Evolutionary conservation across 495 filamentous ascomycete species (phyloP), one percentile per base, ranked within the genome.

Genomic region (Aspergillus campestris): DNA sequence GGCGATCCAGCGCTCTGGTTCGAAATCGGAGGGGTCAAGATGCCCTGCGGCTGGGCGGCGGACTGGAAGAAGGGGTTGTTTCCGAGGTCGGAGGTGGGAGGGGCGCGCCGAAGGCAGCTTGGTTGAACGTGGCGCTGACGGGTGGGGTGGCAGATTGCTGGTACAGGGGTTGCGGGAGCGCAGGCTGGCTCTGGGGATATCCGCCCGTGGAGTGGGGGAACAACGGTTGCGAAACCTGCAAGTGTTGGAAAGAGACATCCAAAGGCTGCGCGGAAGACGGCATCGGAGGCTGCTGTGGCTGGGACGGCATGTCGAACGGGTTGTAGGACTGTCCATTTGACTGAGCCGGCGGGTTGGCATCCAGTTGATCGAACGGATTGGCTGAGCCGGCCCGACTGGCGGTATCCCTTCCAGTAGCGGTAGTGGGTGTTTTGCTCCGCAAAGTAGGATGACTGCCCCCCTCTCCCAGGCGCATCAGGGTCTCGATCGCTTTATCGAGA

Each of bases 131-230:
- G 31, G 78, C 67, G n/a, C 79, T 71, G 13, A 80, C 66, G 9
- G 77, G 79, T 12, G 79, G 80, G 3, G 77, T 80, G 56, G 77
- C 78, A 35, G 78, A 67, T 47, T 77, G 80, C 53, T 69, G 75
- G 40, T 73, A 70, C 33, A 53, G 63, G 50, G 68, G 38, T 46
- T 78, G 74, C 15, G 61, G 59, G 45, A 62, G 56, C 38, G 60
- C 67, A 18, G 70, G 69, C 34, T 79, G 79, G 29, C 75, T 71
- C 32, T 66, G 70, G 13, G 79, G 75, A 52, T 84, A 74, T 30
- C 88, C 88, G 7, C 89, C 90, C 6, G 88, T 94, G 15, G 83
- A 82, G 63, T 94, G 79, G 0, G 88, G 87, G 57, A 91, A 92
- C 29, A 94, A 70, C 11, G 83, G 79, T 51, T 77, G 77, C 2